Base-by-base conservation (phyloP, 2,329 filamentous ascomycete genomes). In the Fusarium sp. region DNA sequence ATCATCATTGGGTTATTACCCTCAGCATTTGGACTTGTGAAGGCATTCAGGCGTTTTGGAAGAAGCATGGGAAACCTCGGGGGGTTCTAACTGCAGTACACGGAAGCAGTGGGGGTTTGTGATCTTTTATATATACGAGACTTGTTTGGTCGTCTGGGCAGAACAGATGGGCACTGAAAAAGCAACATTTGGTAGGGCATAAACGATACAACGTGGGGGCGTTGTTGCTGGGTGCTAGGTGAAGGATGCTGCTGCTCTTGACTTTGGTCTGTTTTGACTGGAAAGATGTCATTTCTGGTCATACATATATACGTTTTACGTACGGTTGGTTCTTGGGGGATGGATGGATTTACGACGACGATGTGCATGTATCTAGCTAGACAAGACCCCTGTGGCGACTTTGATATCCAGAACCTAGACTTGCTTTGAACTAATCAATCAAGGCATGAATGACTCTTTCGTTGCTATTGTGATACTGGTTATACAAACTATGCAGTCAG, bases 41-140 rank as follows among this genome's bases (percentile, higher is more conserved):
- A 62, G 47, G 62, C 59, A 52, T 68, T 40, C 24, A 62, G 76
- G 76, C 74, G 76, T 76, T 77, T 77, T 60, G 72, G 74, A 65
- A 69, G 62, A 38, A 52, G 66, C 64, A 74, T 74, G 71, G 68
- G 64, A 40, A 72, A 37, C 40, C 57, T 24, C 45, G 68, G 42
- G 64, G 50, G 47, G 54, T 56, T 62, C 57, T 50, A 45, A 60
- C 63, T 69, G 71, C 71, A 72, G 64, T 59, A 60, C 68, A 74
- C 67, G 71, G 22, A 61, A 71, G 71, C 71, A 69, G 65, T 38
- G 64, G n/a, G 35, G 20, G 50, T 35, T 62, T 20, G 22, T 42
- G 37, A 31, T 34, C 58, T 59, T 64, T 27, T 64, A 52, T 27
- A 52, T n/a, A 52, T 31, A 31, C 47, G 60, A 38, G 64, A 27